Base-by-base conservation (phyloP, 176 grass and related monocot genomes). In the Oryza brachyantha region DNA sequence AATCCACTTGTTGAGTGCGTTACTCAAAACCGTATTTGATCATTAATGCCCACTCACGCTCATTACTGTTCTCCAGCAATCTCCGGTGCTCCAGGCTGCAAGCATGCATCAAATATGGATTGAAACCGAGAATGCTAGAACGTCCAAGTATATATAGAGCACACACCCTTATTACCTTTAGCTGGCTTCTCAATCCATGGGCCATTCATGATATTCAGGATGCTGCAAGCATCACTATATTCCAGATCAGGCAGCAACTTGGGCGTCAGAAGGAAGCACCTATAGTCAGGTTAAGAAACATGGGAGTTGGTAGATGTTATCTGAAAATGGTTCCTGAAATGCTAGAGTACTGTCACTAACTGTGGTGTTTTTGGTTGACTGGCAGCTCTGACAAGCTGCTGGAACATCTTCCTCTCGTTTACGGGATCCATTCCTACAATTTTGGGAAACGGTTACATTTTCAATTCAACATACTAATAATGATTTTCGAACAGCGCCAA, bases 321-420 rank as follows among this genome's bases (percentile, higher is more conserved):
- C 3, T 36, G 21, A 57, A 52, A 28, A 64, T 60, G 67, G 1
- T 29, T 34, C 28, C 32, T 40, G 12, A 81, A 54, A 79, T 42
- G 13, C 10, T 58, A 43, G 0, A 8, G 38, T 16, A 22, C 21
- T 37, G 31, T 72, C 79, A 84, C 91, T 89, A 50, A 94, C 95
- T 98, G 95, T 41, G 95, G 95, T 4, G 95, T 94, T 72, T 92
- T 94, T 17, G 80, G 84, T 78, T 98, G 90, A 77, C 96, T 98
- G 24, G 96, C 90, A 31, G 96, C 92, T 87, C 96, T 90, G 7
- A 98, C 95, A 83, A 94, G 90, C 74, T 98, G 96, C 66, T 98
- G 96, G 76, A 98, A 98, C 96, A 94, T 98, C 76, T 98, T 98
- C 81, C 96, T 91, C 86, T 98, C 96, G 24, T 98, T 94, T 81